Base-by-base conservation (phyloP, 257 asterid genomes). In the Eucommia ulmoides region DNA sequence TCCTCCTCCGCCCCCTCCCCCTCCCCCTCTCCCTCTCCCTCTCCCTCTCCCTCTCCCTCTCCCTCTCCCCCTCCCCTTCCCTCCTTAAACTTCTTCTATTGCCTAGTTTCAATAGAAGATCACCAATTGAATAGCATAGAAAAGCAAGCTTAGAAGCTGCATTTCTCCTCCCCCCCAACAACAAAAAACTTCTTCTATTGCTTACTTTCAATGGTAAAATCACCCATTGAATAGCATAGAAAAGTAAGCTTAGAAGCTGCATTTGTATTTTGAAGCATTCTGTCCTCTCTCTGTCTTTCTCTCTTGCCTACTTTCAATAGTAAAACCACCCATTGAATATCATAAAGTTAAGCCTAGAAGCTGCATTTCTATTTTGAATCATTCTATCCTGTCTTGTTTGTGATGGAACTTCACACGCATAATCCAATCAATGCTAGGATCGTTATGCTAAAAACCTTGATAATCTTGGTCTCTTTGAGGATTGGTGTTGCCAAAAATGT, bases 361-460 rank as follows among this genome's bases (percentile, higher is more conserved):
- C 12, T 4, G 38, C 6, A 26, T 26, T 26, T 12, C 42, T 33
- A 9, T 33, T 35, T 35, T 15, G 16, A 10, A 10, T 35, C n/a
- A 10, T 18, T 4, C n/a, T 35, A 4, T 15, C n/a, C 44, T 35
- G 15, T 35, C n/a, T 9, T 8, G 16, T 56, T 58, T 53, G 19
- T 6, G 41, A 70, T 73, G 88, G 79, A 56, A 49, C 33, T 15
- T 56, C 17, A 3, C 9, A 23, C 53, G 0, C 23, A 55, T 22
- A 57, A 8, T 19, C n/a, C 20, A 38, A 19, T 66, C 33, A 20
- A 7, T 4, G 8, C 11, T 6, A 22, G 26, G 45, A n/a, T n/a
- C n/a, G 23, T 45, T 50, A 22, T 61, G 18, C 26, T 51, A 49
- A 61, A 47, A 23, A 22, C 62, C 54, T 55, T 63, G 35, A 44